Evolutionary conservation across 306 rosid genomes (phyloP).

Genomic region (Spatholobus suberectus): DNA sequence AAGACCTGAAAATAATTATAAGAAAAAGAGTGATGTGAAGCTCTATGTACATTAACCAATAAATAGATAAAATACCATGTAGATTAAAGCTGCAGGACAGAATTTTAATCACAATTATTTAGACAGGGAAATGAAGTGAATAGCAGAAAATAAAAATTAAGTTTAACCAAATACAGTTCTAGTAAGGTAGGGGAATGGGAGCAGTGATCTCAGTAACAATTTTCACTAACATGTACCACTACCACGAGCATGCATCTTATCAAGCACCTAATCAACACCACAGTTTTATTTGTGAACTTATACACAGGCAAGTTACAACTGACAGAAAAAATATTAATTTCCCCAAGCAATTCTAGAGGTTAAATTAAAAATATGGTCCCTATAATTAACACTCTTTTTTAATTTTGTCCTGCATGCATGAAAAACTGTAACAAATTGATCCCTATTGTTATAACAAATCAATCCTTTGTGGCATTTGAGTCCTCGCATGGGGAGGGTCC

Average conservation of each 20-base stretch:
- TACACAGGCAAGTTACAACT: neutral
- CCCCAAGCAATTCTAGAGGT: neutral
- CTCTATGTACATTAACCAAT: neutral
- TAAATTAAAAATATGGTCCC: neutral
- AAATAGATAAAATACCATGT: neutral
- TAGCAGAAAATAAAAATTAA: neutral
- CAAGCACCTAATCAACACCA: conserved; percentile 70
- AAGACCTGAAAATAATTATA: conserved; percentile 62
- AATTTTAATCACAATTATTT: neutral
- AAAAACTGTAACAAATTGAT: neutral
- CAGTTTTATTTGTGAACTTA: conserved; percentile 24
- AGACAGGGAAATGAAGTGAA: neutral
- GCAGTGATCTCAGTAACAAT: neutral
- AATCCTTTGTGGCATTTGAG: neutral
- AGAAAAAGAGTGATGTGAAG: conserved; percentile 6
- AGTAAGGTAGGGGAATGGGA: neutral
- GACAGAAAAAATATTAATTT: neutral
- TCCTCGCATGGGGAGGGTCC: neutral
- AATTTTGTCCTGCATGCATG: neutral
- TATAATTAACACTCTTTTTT: neutral
- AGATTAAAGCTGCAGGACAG: neutral
- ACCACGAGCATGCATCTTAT: conserved; percentile 98
- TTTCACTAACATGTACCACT: conserved; percentile 49
- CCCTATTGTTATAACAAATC: neutral
- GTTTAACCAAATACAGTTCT: neutral